Evolutionary conservation across 306 rosid species (phyloP), one percentile per base, ranked within the genome.

Genomic region (Malus asiatica): DNA sequence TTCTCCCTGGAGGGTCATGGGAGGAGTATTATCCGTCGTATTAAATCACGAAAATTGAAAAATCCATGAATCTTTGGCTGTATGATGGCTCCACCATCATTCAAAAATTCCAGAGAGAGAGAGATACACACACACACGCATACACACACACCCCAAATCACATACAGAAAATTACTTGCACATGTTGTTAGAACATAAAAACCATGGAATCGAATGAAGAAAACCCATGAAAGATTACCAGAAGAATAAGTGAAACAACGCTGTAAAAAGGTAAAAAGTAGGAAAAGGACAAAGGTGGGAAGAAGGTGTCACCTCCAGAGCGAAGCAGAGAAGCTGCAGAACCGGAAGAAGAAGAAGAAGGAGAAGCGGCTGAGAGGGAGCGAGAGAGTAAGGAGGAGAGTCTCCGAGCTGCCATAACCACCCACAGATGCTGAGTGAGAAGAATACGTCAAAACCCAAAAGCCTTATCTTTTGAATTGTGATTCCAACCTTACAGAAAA

Each of bases 371-470:
- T 68, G 82, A 84, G 3, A 85, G 79, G 71, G 93, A 81, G 52
- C 91, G 93, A 85, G 87, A 83, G 46, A 91, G 80, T 25, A 90
- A 62, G 45, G 82, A 78, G 35, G 88, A 85, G 76, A 94, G 73
- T 40, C 90, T 81, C 51, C 95, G 86, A 84, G 89, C 84, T 35
- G 98, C 96, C 98, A 94, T 94, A 73, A 77, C 80, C 66, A 83
- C 72, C 80, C 66, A 83, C 72, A 61, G 72, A 23, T 16, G 20
- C 55, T 51, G 20, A 51, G 8, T 16, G 55, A 51, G 8, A 51
- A 51, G 58, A 76, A 63, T 33, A 67, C 9, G 29, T 27, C 51
- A 25, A n/a, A 27, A 63, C 18, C 7, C 25, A 4, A 2, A 46
- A 32, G 14, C 61, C 27, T 61, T 77, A 70, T 35, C 66, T 53